A percentile compares a stretch with the other conserved stretches of the same genome.
Conservation (phyloP, 106 monocot genomes). For the Alisma plantagoaquatica region DNA sequence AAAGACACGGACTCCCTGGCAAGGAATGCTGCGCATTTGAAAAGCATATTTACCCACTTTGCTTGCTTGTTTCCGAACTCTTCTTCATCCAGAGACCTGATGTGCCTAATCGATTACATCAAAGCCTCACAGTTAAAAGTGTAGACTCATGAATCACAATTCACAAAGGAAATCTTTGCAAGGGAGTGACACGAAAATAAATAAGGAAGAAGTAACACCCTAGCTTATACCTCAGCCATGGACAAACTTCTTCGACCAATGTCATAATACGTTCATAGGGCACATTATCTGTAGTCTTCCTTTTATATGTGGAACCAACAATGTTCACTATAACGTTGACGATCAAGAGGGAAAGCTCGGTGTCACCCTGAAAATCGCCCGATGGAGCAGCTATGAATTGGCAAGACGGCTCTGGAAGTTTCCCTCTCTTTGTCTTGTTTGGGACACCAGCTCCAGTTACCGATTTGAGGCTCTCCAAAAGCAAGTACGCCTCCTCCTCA, state of each 20-base stretch:
- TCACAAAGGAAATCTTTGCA: neutral
- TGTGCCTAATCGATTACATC: neutral
- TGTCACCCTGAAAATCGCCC: conserved; percentile 18
- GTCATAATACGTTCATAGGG: conserved; percentile 29
- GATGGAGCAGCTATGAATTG: conserved; percentile 14
- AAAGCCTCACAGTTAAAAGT: neutral
- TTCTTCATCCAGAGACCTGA: conserved; percentile 40
- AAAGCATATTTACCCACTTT: conserved; percentile 31
- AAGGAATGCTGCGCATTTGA: conserved; percentile 44
- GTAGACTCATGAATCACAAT: neutral
- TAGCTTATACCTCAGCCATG: conserved; percentile 47
- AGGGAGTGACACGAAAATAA: neutral
- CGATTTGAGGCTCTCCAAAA: conserved; percentile 32
- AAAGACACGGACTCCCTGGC: conserved; percentile 25
- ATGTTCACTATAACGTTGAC: conserved; percentile 22
- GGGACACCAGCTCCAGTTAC: neutral
- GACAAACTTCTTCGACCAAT: conserved; percentile 37
- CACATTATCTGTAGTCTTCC: conserved; percentile 15
- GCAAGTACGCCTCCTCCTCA: conserved; percentile 29
- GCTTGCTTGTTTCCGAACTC: conserved; percentile 20
- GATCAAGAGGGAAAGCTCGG: conserved; percentile 26
- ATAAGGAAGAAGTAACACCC: neutral
- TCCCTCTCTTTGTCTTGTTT: conserved; percentile 4
- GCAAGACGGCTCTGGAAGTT: neutral
- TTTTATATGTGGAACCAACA: conserved; percentile 28